Evolutionary conservation across 192 early-diverging fungal genomes (phyloP).

Genomic region (Backusella sp.): DNA sequence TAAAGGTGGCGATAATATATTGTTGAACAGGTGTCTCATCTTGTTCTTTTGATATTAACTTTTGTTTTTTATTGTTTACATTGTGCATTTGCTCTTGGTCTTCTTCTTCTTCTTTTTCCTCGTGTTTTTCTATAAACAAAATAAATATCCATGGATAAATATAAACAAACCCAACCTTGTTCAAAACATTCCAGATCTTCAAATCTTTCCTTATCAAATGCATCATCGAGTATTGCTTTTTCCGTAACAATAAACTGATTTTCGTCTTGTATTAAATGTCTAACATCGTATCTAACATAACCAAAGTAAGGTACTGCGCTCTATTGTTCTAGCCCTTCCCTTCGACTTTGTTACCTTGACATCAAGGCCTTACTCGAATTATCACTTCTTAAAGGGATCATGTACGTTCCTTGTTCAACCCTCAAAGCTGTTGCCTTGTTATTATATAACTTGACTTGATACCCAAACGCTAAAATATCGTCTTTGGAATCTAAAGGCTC

Average conservation of each 20-base stretch:
- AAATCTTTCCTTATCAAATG: slow-evolving; percentile 54
- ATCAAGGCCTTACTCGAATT: slow-evolving; percentile 24
- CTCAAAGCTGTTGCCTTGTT: slow-evolving; percentile 37
- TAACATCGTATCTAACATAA: slow-evolving; percentile 55
- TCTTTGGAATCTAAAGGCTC: slow-evolving; percentile 12
- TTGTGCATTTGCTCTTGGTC: not conserved
- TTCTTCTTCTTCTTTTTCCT: slow-evolving; percentile 21
- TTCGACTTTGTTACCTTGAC: slow-evolving; percentile 43
- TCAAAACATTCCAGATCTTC: slow-evolving; percentile 56
- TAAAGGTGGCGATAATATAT: slow-evolving; percentile 39
- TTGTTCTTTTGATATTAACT: not conserved
- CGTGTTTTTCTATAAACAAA: slow-evolving; percentile 15
- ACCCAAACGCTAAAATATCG: slow-evolving; percentile 53
- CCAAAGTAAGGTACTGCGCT: not conserved
- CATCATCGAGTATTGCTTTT: slow-evolving; percentile 21
- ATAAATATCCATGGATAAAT: not conserved
- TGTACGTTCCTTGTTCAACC: slow-evolving; percentile 36
- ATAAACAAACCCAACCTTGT: slow-evolving; percentile 10
- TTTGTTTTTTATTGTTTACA: slow-evolving; percentile 1
- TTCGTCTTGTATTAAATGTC: slow-evolving; percentile 57
- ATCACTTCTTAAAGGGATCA: slow-evolving; percentile 47
- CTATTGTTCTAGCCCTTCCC: not conserved
- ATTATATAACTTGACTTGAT: slow-evolving; percentile 44
- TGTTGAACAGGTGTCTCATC: slow-evolving; percentile 16
- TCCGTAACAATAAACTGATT: not conserved